Conservation (phyloP, 1,284 basidiomycete species). For the Cystobasidium pallidum region DNA sequence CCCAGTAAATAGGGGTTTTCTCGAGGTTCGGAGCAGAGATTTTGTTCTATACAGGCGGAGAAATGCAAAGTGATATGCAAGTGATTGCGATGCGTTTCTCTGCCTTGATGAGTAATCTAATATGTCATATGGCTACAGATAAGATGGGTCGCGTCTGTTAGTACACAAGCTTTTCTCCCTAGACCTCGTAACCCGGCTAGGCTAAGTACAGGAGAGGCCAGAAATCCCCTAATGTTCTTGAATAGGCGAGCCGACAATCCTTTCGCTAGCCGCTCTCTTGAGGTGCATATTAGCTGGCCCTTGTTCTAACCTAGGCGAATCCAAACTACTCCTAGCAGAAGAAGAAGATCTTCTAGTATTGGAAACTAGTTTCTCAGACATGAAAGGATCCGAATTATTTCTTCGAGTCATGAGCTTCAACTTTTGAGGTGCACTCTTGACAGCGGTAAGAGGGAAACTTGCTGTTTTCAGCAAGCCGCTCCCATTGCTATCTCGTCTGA, state of each 20-base stretch:
- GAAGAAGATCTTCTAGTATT: slow-evolving; percentile 14
- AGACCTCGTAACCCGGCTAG: no score
- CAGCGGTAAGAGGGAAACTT: slow-evolving; percentile 5
- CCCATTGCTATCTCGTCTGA: slow-evolving; percentile 2
- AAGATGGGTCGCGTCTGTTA: background rate
- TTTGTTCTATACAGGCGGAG: no score
- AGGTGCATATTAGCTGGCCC: background rate
- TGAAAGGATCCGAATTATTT: slow-evolving; percentile 5
- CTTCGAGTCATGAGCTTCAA: slow-evolving; percentile 20
- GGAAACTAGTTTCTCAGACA: slow-evolving; percentile 10
- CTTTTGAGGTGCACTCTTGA: slow-evolving; percentile 8
- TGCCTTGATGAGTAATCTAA: background rate
- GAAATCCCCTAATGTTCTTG: background rate
- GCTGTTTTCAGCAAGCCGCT: slow-evolving; percentile 9
- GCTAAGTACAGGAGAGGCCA: no score
- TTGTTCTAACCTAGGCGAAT: slow-evolving; percentile 8
- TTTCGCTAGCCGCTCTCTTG: slow-evolving; percentile 4
- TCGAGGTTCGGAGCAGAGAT: no score
- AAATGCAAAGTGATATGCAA: no score
- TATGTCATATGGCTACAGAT: background rate
- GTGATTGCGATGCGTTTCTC: no score
- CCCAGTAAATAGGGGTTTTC: no score
- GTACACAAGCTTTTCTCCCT: background rate
- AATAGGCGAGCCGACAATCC: slow-evolving; percentile 8
- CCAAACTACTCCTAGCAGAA: slow-evolving; percentile 20